phyloP scores from a whole-genome alignment of 2,329 filamentous ascomycete genomes.

The Pezizomycotina sp. region DNA sequence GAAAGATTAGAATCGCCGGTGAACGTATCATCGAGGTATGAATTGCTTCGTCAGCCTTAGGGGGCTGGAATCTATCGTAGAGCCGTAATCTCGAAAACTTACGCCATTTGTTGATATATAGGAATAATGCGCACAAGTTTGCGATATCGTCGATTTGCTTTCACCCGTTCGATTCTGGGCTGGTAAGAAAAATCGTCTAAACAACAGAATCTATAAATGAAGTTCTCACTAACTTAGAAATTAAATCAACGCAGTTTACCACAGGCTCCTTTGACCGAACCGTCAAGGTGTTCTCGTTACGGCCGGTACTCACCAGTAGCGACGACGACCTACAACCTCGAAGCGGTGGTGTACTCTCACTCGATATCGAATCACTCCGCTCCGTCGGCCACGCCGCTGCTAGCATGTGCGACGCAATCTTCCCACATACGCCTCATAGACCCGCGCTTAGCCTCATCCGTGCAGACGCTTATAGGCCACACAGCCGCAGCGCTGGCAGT shows the following conservation, averaged over 20 bases:
- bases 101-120: too few relatives aligned
- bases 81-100: too few relatives aligned
- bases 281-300: constrained; percentile 13
- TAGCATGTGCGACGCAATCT: constrained; percentile 73
- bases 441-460: constrained; percentile 60
- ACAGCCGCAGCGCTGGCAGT: constrained; percentile 48
- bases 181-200: too few relatives aligned
- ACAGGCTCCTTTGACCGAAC: constrained; percentile 13
- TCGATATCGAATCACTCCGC: constrained; percentile 11
- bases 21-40: too few relatives aligned
- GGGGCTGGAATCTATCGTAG: too few relatives aligned
- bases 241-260: constrained; percentile 9
- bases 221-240: too few relatives aligned
- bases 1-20: too few relatives aligned
- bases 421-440: constrained; percentile 73
- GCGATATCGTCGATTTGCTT: too few relatives aligned
- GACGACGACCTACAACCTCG: constrained; percentile 12
- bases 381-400: constrained; percentile 45
- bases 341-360: constrained; percentile 14
- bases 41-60: too few relatives aligned
- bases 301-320: not conserved
- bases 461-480: constrained; percentile 54
- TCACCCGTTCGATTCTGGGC: too few relatives aligned
- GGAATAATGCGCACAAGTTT: too few relatives aligned
- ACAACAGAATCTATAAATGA: too few relatives aligned